Percentiles rank a stretch among this genome's conserved stretches.
Evolutionary conservation across 345 rosid species (phyloP).

Genomic region (Psidium friedrichsthalianum): DNA sequence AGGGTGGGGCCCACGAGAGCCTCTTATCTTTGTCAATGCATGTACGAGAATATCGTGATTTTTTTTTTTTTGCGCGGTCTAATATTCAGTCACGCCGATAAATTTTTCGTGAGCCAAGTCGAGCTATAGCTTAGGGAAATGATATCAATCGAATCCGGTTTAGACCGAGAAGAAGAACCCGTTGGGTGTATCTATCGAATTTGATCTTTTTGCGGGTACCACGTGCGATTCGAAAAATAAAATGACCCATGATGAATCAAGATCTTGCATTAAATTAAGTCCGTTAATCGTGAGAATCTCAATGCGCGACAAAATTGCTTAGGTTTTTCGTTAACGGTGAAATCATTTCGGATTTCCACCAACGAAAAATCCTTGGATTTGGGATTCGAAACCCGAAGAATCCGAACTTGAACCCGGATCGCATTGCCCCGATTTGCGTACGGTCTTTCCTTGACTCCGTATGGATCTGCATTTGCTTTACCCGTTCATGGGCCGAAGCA

Average conservation of each 20-base stretch:
- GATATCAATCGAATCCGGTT: neutral
- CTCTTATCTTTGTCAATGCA: neutral
- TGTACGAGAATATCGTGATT: too few species aligned
- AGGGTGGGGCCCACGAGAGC: neutral
- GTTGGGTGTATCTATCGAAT: too few species aligned
- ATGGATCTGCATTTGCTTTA: neutral
- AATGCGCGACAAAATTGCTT: neutral
- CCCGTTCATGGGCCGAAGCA: neutral
- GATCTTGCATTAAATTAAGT: neutral
- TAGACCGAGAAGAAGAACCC: neutral
- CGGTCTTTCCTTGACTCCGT: neutral
- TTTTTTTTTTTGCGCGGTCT: too few species aligned
- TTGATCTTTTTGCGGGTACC: neutral
- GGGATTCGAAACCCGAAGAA: too few species aligned
- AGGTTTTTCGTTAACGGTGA: neutral
- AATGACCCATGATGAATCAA: neutral
- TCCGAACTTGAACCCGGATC: neutral
- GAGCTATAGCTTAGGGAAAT: neutral
- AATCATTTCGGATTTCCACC: neutral
- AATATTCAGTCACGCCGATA: too few species aligned
- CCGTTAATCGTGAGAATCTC: neutral
- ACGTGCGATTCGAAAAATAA: neutral
- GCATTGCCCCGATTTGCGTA: neutral
- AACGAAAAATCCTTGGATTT: neutral
- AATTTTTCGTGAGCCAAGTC: too few species aligned